Percentiles rank a stretch among this genome's conserved stretches.
These are phyloP conservation scores for Scedosporium aurantiacum DNA, from an alignment of 2,329 filamentous ascomycete genomes.

Conservation along the genomic window DNA sequence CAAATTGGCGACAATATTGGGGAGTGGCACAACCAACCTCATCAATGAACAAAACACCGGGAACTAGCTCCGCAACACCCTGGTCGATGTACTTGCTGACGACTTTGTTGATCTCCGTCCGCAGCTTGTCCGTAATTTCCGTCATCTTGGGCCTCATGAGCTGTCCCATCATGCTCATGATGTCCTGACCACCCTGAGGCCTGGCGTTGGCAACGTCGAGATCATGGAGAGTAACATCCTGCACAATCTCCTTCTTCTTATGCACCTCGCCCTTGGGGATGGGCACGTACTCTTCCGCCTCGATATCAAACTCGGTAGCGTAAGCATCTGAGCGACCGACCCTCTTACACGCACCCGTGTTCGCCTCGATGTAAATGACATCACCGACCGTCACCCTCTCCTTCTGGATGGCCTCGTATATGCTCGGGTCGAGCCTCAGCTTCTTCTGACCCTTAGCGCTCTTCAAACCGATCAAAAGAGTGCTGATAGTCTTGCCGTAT, in stretches of 20 bases:
- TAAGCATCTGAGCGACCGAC: slow-evolving; percentile 95
- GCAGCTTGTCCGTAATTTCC: slow-evolving; percentile 95
- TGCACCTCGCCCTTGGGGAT: slow-evolving; percentile 98
- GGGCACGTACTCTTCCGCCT: slow-evolving; percentile 97
- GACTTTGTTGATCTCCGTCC: slow-evolving; percentile 96
- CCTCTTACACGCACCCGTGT: slow-evolving; percentile 94
- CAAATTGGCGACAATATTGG: too few relatives aligned
- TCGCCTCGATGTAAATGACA: slow-evolving; percentile 98
- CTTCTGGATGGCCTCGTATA: slow-evolving; percentile 98
- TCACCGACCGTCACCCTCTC: slow-evolving; percentile 93
- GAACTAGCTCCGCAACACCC: slow-evolving; percentile 94
- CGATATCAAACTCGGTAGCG: slow-evolving; percentile 94
- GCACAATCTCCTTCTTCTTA: slow-evolving; percentile 99
- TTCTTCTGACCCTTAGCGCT: slow-evolving; percentile 97
- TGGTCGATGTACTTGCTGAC: slow-evolving; percentile 99
- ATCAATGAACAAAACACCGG: slow-evolving; percentile 95
- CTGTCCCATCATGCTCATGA: slow-evolving; percentile 99
- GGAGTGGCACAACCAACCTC: slow-evolving; percentile 51
- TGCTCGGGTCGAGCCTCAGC: slow-evolving; percentile 88
- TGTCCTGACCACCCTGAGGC: slow-evolving; percentile 94
- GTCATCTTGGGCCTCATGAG: slow-evolving; percentile 99
- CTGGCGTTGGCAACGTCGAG: slow-evolving; percentile 90
- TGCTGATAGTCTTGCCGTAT: slow-evolving; percentile 95
- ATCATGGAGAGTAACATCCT: slow-evolving; percentile 95
- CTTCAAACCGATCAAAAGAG: slow-evolving; percentile 87